Percentiles rank a stretch among this genome's conserved stretches.
Evolutionary conservation across 495 filamentous ascomycete genomes (phyloP).

Genomic region (Bacidia gigantensis): DNA sequence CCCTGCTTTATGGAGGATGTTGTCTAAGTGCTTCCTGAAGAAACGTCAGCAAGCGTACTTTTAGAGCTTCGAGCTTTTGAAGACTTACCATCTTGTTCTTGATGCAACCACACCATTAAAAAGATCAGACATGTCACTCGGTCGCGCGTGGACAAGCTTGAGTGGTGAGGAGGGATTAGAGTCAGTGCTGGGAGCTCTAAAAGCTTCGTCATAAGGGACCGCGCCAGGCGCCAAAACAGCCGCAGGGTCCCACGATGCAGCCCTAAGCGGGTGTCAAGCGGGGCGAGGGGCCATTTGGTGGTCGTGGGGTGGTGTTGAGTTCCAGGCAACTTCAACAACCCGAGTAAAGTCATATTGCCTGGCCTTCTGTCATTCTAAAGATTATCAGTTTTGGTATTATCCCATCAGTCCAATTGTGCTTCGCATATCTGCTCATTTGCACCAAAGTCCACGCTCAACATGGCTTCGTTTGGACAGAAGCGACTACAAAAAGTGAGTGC

Average conservation of each 20-base stretch:
- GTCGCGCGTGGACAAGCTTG: too few relatives aligned
- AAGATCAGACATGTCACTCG: constrained; percentile 12
- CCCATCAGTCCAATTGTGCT: background rate
- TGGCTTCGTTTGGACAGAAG: background rate
- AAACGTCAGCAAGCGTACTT: background rate
- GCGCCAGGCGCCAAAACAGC: too few relatives aligned
- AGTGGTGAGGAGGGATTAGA: too few relatives aligned
- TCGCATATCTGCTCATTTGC: background rate
- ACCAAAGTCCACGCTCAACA: background rate
- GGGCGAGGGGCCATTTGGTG: too few relatives aligned
- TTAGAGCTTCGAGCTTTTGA: background rate
- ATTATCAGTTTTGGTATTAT: background rate
- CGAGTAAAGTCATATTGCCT: background rate
- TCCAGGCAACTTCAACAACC: background rate
- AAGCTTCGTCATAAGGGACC: too few relatives aligned
- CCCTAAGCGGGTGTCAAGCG: too few relatives aligned
- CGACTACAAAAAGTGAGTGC: background rate
- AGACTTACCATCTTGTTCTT: constrained; percentile 5
- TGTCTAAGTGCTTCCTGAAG: constrained; percentile 65
- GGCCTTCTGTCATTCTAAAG: background rate
- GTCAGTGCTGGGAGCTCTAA: too few relatives aligned
- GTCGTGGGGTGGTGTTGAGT: background rate
- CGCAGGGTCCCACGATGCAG: too few relatives aligned
- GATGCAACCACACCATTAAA: constrained; percentile 3
- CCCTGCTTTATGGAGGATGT: constrained; percentile 57